These are phyloP conservation scores for Candida ascalaphidarum DNA, from an alignment of 805 yeast species.

Conservation along the genomic window DNA sequence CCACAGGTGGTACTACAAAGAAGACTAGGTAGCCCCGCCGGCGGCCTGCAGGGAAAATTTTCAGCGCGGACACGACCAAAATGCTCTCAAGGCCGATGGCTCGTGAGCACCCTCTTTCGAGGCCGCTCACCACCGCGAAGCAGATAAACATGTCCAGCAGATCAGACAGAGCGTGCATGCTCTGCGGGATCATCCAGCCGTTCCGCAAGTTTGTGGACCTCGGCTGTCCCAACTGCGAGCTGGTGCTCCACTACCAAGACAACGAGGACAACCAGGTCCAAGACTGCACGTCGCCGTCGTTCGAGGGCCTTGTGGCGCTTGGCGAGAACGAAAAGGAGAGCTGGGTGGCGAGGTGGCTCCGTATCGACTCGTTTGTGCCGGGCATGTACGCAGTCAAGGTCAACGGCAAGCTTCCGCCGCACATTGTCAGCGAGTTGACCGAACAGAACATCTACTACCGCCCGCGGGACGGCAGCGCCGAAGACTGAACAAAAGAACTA, in stretches of 20 bases:
- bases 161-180: constrained; percentile 92
- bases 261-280: constrained; percentile 78
- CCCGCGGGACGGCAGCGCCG: constrained; percentile 90
- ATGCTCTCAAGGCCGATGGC: no score
- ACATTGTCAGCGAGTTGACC: constrained; percentile 64
- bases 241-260: constrained; percentile 65
- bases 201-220: constrained; percentile 60
- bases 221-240: constrained; percentile 97
- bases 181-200: constrained; percentile 88
- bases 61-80: no score
- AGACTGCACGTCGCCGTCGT: constrained; percentile 93
- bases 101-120: no score
- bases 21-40: no score
- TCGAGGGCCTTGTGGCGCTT: constrained; percentile 89
- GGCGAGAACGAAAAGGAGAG: constrained; percentile 72
- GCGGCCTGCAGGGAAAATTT: no score
- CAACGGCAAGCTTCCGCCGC: constrained; percentile 85
- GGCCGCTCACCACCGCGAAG: no score
- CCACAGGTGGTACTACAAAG: no score
- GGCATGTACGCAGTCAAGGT: constrained; percentile 94
- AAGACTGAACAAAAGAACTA: constrained; percentile 29
- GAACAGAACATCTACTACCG: constrained; percentile 75
- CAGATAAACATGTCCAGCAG: constrained; percentile 49
- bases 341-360: constrained; percentile 96
- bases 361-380: constrained; percentile 80